These are phyloP conservation scores for Prillingera fragicola DNA, from an alignment of 1,284 basidiomycete genomes.

Conservation along the genomic window DNA sequence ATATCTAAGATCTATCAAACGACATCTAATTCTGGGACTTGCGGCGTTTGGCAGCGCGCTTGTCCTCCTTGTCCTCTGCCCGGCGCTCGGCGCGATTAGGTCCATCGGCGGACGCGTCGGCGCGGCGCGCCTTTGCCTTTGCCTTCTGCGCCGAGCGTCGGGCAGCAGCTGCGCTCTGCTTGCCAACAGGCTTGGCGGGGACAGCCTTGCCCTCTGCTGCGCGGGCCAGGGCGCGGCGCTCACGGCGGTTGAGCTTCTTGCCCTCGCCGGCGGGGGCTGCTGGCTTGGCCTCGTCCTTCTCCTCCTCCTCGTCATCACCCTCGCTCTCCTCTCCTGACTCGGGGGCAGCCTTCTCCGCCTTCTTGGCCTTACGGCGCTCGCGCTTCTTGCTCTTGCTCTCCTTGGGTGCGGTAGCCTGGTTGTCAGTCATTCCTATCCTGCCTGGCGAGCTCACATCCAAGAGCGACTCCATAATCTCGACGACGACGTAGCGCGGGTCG, in stretches of 20 bases:
- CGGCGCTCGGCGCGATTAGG: slow-evolving; percentile 5
- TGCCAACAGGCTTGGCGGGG: background rate
- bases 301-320: slow-evolving; percentile 1
- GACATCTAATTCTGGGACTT: too few species aligned
- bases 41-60: slow-evolving; percentile 1
- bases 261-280: background rate
- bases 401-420: slow-evolving; percentile 1
- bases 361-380: background rate
- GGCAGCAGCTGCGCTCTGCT: slow-evolving; percentile 3
- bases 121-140: slow-evolving; percentile 3
- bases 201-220: slow-evolving; percentile 10
- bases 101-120: slow-evolving; percentile 1
- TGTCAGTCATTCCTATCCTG: slow-evolving; percentile 1
- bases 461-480: slow-evolving; percentile 22
- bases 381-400: slow-evolving; percentile 7
- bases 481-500: slow-evolving; percentile 32
- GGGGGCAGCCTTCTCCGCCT: slow-evolving; percentile 5
- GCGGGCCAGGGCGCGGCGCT: slow-evolving; percentile 11
- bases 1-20: too few species aligned
- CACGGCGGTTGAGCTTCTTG: slow-evolving; percentile 11
- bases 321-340: background rate
- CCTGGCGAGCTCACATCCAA: background rate
- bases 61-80: background rate
- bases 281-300: slow-evolving; percentile 1
- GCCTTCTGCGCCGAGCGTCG: slow-evolving; percentile 8